Conservation (phyloP, 2,329 filamentous ascomycete genomes). For the Emergomyces orientalis region DNA sequence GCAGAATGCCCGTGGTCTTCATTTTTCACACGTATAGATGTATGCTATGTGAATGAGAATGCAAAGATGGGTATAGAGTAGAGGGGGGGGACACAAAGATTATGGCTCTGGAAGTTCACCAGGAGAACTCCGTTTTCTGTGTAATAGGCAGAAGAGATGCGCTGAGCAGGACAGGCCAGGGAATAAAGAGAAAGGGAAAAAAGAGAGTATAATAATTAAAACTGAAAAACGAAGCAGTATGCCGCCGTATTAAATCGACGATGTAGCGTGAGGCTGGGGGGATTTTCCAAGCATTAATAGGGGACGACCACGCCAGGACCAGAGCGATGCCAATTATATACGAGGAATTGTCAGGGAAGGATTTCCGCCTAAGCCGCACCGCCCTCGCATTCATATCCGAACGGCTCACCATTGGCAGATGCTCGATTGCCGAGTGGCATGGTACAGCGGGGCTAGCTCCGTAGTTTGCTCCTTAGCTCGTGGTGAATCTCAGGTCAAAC, state of each 20-base stretch:
- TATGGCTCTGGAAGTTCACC: neutral
- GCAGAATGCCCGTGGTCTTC: slow-evolving; percentile 6
- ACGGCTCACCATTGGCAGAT: neutral
- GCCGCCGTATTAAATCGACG: neutral
- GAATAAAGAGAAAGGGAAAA: neutral
- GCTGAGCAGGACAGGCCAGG: neutral
- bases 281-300: neutral
- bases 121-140: neutral
- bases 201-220: neutral
- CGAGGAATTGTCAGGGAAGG: neutral
- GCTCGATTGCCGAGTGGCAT: neutral
- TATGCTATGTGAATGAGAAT: neutral
- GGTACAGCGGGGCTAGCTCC: neutral
- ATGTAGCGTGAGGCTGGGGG: neutral
- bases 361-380: neutral
- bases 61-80: neutral
- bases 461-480: neutral
- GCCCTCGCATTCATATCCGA: neutral
- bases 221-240: neutral
- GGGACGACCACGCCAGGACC: neutral
- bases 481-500: neutral
- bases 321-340: neutral
- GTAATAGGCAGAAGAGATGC: neutral
- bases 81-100: neutral
- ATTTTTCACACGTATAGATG: slow-evolving; percentile 1